Conservation (phyloP, 2,329 filamentous ascomycete species). For the Phoma herbarum region DNA sequence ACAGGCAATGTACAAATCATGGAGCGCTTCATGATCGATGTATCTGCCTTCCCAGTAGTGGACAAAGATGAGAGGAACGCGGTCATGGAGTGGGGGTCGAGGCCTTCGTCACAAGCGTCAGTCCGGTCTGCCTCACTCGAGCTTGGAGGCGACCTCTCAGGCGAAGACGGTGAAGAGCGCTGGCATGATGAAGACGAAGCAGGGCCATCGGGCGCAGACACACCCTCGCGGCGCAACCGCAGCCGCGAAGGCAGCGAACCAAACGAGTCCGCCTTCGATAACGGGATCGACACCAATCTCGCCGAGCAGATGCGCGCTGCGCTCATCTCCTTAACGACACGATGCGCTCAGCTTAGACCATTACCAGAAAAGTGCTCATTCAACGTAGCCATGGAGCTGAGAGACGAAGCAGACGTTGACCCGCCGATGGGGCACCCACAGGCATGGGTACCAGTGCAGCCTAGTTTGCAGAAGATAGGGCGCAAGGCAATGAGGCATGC, state of each 20-base stretch:
- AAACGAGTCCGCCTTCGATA: slow-evolving; percentile 27
- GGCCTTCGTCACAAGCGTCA: slow-evolving; percentile 11
- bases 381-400: slow-evolving; percentile 77
- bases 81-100: slow-evolving; percentile 56
- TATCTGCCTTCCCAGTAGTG: slow-evolving; percentile 64
- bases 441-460: slow-evolving; percentile 68
- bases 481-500: slow-evolving; percentile 17
- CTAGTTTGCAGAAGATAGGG: slow-evolving; percentile 52
- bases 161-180: slow-evolving; percentile 5
- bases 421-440: slow-evolving; percentile 61
- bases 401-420: slow-evolving; percentile 63
- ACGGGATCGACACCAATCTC: slow-evolving; percentile 61
- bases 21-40: slow-evolving; percentile 69
- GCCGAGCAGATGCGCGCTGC: slow-evolving; percentile 77
- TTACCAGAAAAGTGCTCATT: slow-evolving; percentile 75
- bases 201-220: slow-evolving; percentile 4
- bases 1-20: slow-evolving; percentile 58
- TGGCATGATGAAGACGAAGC: neutral
- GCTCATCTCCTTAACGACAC: slow-evolving; percentile 68
- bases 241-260: slow-evolving; percentile 18
- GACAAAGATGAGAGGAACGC: slow-evolving; percentile 58
- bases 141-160: slow-evolving; percentile 17
- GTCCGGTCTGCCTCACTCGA: slow-evolving; percentile 5
- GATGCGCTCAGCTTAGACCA: slow-evolving; percentile 64
- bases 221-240: slow-evolving; percentile 5